Conservation (phyloP, 805 yeast genomes). For the Starmerella cellae region DNA sequence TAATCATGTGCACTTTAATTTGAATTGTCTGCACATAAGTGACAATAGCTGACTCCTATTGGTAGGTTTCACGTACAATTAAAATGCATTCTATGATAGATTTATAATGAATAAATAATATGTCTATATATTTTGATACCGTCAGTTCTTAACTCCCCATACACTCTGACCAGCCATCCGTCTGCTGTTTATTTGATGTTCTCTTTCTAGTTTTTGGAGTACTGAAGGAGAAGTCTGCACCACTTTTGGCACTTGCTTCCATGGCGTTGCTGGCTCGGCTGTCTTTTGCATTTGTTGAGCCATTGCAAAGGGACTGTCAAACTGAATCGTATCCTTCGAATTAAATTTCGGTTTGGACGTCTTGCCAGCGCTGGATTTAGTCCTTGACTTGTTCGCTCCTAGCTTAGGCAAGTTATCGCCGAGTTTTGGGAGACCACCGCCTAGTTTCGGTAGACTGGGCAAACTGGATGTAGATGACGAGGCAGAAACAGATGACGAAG, state of each 20-base stretch:
- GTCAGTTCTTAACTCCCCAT: constrained; percentile 5
- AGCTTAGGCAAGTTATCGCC: not conserved
- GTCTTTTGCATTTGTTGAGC: constrained; percentile 6
- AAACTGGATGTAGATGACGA: not conserved
- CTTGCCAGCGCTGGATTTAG: not conserved
- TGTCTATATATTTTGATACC: no score
- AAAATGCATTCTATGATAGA: no score
- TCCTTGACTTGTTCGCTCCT: not conserved
- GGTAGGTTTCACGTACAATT: no score
- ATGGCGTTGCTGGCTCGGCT: constrained; percentile 9
- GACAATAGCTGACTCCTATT: no score
- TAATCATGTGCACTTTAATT: no score
- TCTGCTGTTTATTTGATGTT: constrained; percentile 5
- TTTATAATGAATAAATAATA: not conserved
- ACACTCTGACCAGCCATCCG: constrained; percentile 3
- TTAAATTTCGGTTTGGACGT: constrained; percentile 8
- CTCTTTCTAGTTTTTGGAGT: constrained; percentile 9
- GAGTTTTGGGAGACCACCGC: not conserved
- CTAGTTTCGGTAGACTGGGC: not conserved
- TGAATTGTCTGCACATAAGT: no score
- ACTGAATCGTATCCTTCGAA: constrained; percentile 2
- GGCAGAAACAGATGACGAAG: not conserved
- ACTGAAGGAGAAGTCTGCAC: constrained; percentile 10
- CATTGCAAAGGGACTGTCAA: constrained; percentile 10
- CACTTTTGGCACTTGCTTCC: constrained; percentile 12